Conservation (phyloP, 352 stramenopile genomes). For the Aphanomyces stellatus region DNA sequence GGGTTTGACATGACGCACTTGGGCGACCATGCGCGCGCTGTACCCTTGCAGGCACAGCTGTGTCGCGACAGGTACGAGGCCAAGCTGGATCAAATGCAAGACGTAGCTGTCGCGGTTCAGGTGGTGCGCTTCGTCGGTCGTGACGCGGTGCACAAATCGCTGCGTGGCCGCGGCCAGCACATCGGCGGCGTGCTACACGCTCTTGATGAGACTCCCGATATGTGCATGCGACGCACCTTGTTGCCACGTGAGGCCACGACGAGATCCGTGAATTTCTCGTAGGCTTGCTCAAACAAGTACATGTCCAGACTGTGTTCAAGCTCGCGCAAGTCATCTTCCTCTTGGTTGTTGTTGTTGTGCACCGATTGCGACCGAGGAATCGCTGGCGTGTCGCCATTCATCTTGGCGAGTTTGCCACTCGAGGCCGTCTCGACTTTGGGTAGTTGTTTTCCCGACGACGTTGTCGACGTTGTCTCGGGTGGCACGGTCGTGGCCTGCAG, state of each 20-base stretch:
- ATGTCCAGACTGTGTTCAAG: slow-evolving; percentile 17
- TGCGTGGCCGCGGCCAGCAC: slow-evolving; percentile 22
- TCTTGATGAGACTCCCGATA: no score
- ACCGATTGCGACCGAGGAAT: no score
- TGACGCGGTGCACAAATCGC: slow-evolving; percentile 38
- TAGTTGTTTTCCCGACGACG: neutral
- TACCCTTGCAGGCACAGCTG: slow-evolving; percentile 82
- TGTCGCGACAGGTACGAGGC: slow-evolving; percentile 49
- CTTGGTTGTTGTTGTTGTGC: no score
- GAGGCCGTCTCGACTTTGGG: no score
- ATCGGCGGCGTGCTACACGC: no score
- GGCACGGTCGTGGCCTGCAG: slow-evolving; percentile 39
- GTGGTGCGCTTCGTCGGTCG: slow-evolving; percentile 33
- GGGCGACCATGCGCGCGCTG: slow-evolving; percentile 59
- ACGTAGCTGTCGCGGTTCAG: slow-evolving; percentile 44
- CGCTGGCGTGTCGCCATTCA: no score
- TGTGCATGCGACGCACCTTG: neutral
- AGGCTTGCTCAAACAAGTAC: slow-evolving; percentile 19
- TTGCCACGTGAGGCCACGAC: neutral
- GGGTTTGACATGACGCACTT: slow-evolving; percentile 63
- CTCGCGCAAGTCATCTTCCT: no score
- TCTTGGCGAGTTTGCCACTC: no score
- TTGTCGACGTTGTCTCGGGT: neutral
- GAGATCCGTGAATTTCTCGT: slow-evolving; percentile 6
- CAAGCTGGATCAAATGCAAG: slow-evolving; percentile 60